Evolutionary conservation across 2,329 filamentous ascomycete species (phyloP), one percentile per base, ranked within the genome.

Genomic region (Colletotrichum acutatum): DNA sequence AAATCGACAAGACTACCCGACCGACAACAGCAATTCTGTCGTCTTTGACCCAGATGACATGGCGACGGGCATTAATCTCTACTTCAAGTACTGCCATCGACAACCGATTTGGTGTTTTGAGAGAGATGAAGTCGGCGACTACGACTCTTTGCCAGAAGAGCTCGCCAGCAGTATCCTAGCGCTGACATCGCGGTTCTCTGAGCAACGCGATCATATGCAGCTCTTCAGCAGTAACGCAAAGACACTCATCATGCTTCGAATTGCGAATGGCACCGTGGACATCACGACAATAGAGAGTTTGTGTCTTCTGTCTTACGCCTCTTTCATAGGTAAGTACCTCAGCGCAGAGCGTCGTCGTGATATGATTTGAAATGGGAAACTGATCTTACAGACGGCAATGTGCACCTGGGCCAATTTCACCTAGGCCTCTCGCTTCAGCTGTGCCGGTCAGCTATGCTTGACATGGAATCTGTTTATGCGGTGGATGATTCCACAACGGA

Each of bases 371-470:
- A 7, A 63, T 58, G 14, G 30, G 34, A 37, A 37, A 28, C 73
- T 78, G 57, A 76, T 34, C n/a, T 2, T 46, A 1, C 59, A 88
- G 86, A 88, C 71, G 86, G 86, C 26, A 84, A 87, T 66, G 77
- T 84, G 9, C 84, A 85, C 34, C 82, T 87, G 0, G 86, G 86
- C 16, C 85, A 86, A 63, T 88, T 88, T 62, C 82, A 88, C 68
- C 84, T 88, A 0, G 86, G 86, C 9, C 82, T 88, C 12, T 85
- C 84, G 1, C 83, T 86, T 49, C 86, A 88, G 74, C 83, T 88
- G 9, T 88, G 86, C 74, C 84, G 85, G 9, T 86, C 86, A 0
- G 86, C 86, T 8, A 85, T 84, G 83, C 76, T 88, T 0, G 86
- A 88, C 67, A 75, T 85, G 0, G 81, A 84, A 57, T 80, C 82